Evolutionary conservation across 495 filamentous ascomycete genomes (phyloP), one percentile per base, ranked within the genome.

Genomic region (Chlorociboria aeruginascens): DNA sequence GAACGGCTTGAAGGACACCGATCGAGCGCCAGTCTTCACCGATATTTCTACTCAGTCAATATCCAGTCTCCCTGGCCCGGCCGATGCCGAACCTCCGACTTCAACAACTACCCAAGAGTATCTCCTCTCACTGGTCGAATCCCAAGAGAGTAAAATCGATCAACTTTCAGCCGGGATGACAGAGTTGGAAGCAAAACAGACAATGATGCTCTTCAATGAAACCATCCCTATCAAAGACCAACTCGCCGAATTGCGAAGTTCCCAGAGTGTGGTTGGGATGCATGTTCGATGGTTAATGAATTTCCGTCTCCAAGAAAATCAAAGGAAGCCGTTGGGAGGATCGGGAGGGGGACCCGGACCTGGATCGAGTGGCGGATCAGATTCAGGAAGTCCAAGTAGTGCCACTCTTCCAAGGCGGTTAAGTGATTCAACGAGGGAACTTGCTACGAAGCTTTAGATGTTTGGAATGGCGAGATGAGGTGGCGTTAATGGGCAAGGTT

Each of bases 281-380:
- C 72, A 78, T 48, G 70, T 73, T 11, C 63, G 66, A 17, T 78
- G 72, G 73, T 59, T 76, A 45, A 67, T 76, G 68, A 73, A 67
- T 32, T 66, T 68, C 49, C 55, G 66, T 9, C 32, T 64, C 6
- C 66, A 69, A 33, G 66, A 69, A 39, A 61, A 63, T 10, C 46
- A 52, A 14, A 41, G 50, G 20, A 25, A 25, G 20, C 20, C 20
- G 20, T 25, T 25, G 20, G 20, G 20, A 25, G 20, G 34, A 2
- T 36, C 34, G 34, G 14, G 34, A 14, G 34, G 14, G 34, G 34
- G 14, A 6, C 34, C 34, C 2, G 34, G 14, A 36, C 34, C 34
- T 36, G 34, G 34, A 36, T 36, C 11, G 34, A 12, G 34, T 36
- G 34, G 20, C 4, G 16, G 38, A 40, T 17, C 20, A 7, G 38